Percentiles rank a stretch among this genome's conserved stretches.
Conservation (phyloP, 2,329 filamentous ascomycete species). For the Didymella lethalis region DNA sequence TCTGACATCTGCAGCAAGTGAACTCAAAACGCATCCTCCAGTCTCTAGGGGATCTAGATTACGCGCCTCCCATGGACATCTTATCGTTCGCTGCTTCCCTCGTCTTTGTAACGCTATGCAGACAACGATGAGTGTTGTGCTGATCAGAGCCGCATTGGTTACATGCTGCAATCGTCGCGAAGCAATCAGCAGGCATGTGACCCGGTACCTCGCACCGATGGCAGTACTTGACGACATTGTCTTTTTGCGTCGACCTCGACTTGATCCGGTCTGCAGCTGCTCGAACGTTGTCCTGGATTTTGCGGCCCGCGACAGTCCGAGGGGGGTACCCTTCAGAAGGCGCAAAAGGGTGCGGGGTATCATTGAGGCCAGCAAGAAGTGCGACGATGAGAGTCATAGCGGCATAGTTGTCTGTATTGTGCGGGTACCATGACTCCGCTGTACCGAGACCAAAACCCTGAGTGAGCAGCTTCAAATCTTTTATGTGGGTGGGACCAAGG, state of each 20-base stretch:
- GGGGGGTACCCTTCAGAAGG: background rate
- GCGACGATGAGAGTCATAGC: background rate
- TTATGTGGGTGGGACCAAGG: background rate
- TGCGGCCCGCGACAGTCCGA: background rate
- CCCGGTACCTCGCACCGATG: background rate
- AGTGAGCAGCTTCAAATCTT: background rate
- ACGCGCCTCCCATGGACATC: background rate
- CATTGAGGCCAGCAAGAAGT: background rate
- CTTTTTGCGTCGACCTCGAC: background rate
- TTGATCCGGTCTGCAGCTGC: background rate
- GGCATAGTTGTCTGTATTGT: background rate
- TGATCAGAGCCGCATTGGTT: background rate
- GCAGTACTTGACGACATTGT: background rate
- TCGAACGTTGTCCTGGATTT: background rate
- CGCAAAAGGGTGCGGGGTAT: background rate
- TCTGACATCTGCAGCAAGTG: background rate
- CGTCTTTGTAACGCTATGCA: background rate
- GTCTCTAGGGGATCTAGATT: background rate
- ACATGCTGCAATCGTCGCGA: background rate
- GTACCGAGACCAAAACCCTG: background rate
- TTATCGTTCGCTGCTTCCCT: background rate
- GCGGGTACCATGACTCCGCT: background rate
- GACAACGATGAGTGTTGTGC: background rate
- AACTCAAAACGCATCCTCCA: background rate
- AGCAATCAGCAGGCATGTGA: background rate